A percentile compares a stretch with the other conserved stretches of the same genome.
These are phyloP conservation scores for Chaetomium sp. DNA, from an alignment of 2,329 filamentous ascomycete genomes.

Conservation along the genomic window DNA sequence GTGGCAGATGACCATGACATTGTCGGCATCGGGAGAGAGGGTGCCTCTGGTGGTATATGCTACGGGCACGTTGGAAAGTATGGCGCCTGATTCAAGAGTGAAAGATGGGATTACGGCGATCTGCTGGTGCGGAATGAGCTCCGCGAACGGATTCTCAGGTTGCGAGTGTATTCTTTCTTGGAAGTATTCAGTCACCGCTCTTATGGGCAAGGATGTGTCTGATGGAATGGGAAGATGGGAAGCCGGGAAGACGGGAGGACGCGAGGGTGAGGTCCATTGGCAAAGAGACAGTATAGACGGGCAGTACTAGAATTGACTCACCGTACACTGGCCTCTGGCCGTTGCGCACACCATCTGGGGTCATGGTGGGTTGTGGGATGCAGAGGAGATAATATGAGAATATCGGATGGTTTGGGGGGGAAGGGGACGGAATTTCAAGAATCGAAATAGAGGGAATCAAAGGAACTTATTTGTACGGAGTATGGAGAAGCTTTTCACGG, in stretches of 20 bases:
- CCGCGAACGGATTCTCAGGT: constrained; percentile 87
- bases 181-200: constrained; percentile 63
- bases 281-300: background rate
- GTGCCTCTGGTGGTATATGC: constrained; percentile 68
- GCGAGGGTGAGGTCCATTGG: constrained; percentile 3
- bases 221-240: background rate
- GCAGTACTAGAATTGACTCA: constrained; percentile 30
- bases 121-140: constrained; percentile 83
- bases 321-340: constrained; percentile 33
- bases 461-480: background rate
- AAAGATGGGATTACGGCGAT: constrained; percentile 87
- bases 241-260: too few relatives aligned
- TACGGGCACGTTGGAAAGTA: constrained; percentile 72
- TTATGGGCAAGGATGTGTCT: constrained; percentile 35
- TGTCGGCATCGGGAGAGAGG: constrained; percentile 60
- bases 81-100: constrained; percentile 88
- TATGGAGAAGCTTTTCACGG: background rate
- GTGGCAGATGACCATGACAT: constrained; percentile 78
- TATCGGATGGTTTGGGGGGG: background rate
- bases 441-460: background rate
- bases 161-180: constrained; percentile 68
- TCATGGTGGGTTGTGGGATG: constrained; percentile 23
- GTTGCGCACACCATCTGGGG: constrained; percentile 19
- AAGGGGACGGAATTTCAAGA: background rate
- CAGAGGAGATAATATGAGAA: background rate